A percentile compares a stretch with the other conserved stretches of the same genome.
phyloP scores from a whole-genome alignment of 2,329 filamentous ascomycete species.

The Lecanicillium sp. region DNA sequence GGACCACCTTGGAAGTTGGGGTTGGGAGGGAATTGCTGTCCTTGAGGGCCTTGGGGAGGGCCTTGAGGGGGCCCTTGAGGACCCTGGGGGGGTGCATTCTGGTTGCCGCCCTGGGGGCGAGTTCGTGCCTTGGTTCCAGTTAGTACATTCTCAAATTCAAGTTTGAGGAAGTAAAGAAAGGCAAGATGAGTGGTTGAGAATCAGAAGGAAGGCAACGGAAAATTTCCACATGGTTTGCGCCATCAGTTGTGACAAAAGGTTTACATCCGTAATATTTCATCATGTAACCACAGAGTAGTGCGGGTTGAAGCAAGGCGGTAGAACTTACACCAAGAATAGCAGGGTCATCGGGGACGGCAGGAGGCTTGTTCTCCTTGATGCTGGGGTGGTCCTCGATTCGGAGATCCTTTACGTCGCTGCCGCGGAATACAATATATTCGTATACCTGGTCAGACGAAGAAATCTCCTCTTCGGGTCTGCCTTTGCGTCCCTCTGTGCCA shows the following conservation, averaged over 20 bases:
- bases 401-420: slow-evolving; percentile 96
- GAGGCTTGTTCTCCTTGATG: slow-evolving; percentile 67
- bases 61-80: not conserved
- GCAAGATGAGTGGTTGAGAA: slow-evolving; percentile 23
- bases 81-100: slow-evolving; percentile 19
- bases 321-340: slow-evolving; percentile 95
- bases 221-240: slow-evolving; percentile 96
- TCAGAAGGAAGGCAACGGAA: slow-evolving; percentile 99
- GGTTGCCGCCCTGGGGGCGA: slow-evolving; percentile 27
- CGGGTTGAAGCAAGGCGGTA: slow-evolving; percentile 10
- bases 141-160: not conserved
- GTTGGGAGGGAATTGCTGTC: slow-evolving; percentile 38
- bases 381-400: slow-evolving; percentile 80
- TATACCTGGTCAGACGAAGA: slow-evolving; percentile 81
- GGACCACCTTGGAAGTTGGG: slow-evolving; percentile 46
- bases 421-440: slow-evolving; percentile 97
- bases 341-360: slow-evolving; percentile 84
- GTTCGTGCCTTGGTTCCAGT: slow-evolving; percentile 32
- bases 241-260: slow-evolving; percentile 71
- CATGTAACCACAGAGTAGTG: slow-evolving; percentile 46
- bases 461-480: slow-evolving; percentile 74
- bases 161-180: slow-evolving; percentile 14
- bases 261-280: slow-evolving; percentile 99
- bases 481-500: slow-evolving; percentile 85
- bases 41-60: slow-evolving; percentile 29